These are phyloP conservation scores for Mucor irregularis DNA, from an alignment of 371 early-diverging fungal species.

Conservation along the genomic window DNA sequence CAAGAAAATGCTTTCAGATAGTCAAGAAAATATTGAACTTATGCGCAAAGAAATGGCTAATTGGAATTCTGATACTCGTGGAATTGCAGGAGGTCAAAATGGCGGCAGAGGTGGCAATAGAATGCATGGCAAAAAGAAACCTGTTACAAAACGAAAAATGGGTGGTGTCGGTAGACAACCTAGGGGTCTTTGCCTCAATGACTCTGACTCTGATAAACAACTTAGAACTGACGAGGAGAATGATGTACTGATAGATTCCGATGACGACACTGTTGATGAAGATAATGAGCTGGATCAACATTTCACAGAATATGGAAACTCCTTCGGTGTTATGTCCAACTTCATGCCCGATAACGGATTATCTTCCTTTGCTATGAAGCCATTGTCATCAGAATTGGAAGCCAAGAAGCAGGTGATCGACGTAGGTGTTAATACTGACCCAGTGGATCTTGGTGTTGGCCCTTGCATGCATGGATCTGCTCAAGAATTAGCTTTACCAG, in stretches of 20 bases:
- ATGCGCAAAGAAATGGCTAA: slow-evolving; percentile 47
- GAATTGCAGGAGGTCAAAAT: not conserved
- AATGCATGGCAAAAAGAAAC: slow-evolving; percentile 6
- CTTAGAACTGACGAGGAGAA: not conserved
- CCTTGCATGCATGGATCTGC: not conserved
- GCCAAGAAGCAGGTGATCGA: slow-evolving; percentile 16
- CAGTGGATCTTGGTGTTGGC: not conserved
- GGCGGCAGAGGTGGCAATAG: slow-evolving; percentile 5
- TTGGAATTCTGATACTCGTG: slow-evolving; percentile 10
- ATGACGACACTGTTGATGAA: not conserved
- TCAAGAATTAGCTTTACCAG: not conserved
- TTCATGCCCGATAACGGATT: slow-evolving; percentile 6
- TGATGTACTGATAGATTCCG: slow-evolving; percentile 1
- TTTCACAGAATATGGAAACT: slow-evolving; percentile 4
- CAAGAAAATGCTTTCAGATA: slow-evolving; percentile 62
- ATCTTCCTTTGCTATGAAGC: slow-evolving; percentile 14
- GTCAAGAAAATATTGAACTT: slow-evolving; percentile 66
- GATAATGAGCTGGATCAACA: not conserved
- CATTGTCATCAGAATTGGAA: slow-evolving; percentile 31
- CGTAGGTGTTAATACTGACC: slow-evolving; percentile 26
- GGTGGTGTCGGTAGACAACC: slow-evolving; percentile 24
- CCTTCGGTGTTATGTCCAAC: not conserved
- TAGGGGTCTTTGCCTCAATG: slow-evolving; percentile 19
- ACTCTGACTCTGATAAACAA: slow-evolving; percentile 3
- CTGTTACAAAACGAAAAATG: slow-evolving; percentile 10